Base-by-base conservation (phyloP, 257 asterid genomes). In the Fraxinus quadrangulata region DNA sequence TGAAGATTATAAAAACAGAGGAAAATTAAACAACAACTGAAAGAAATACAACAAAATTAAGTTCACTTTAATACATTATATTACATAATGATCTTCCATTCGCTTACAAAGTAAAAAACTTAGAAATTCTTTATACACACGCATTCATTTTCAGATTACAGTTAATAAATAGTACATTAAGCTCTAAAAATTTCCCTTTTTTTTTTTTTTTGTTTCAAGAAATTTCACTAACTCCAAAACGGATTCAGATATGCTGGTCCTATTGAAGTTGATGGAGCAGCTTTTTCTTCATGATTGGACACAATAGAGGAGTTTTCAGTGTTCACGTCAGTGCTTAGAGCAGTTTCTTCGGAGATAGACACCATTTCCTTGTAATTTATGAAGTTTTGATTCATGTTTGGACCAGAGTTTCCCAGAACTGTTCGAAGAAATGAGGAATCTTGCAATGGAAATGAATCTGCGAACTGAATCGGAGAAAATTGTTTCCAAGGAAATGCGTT, bases 291-390 rank as follows among this genome's bases (percentile, higher is more conserved):
- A 78, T 80, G 83, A 81, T 85, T 88, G 26, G 90, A 83, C 5
- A 81, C 70, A 54, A 70, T 81, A 5, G 95, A 88, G 0, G 94
- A 82, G 17, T 88, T 85, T 11, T 87, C 94, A 37, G 83, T 63
- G 70, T 87, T 79, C 74, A 85, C 71, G 0, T 85, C 87, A 75
- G 76, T 40, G 47, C 49, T 42, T 11, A 42, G 11, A 42, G 49
- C 82, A 1, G 93, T 88, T 33, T 88, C 95, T 68, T 93, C 96
- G 0, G 96, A 87, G 0, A 78, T 76, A 67, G 84, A 82, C 10
- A 72, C 39, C 63, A 82, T 85, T 26, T 84, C 89, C 39, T 42
- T 74, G 69, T 88, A 91, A 68, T 78, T 78, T 49, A 81, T 79
- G 72, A 83, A 85, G 30, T 83, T 86, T 37, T 83, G 85, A 11